These are phyloP conservation scores for Phoenix roebelenii DNA, from an alignment of 176 grass and related monocot species.

Conservation along the genomic window DNA sequence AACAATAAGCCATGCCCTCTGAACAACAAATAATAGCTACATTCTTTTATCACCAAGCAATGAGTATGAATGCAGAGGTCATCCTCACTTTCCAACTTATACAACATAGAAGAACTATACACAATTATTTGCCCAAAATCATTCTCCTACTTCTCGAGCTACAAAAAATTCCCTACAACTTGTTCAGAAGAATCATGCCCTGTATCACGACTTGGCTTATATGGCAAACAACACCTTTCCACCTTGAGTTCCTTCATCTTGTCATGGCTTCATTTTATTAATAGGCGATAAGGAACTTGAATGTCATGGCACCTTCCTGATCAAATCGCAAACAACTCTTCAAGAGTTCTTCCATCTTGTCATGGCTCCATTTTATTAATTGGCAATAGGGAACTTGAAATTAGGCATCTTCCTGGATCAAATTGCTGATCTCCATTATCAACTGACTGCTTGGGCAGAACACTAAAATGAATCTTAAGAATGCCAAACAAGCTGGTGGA, in stretches of 20 bases:
- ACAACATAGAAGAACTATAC: slow-evolving; percentile 8
- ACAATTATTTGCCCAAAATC: background rate
- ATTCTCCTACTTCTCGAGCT: background rate
- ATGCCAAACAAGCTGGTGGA: background rate
- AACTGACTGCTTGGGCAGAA: background rate
- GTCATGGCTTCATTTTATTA: too few species aligned
- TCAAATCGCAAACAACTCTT: background rate
- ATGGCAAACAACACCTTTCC: background rate
- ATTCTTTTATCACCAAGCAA: background rate
- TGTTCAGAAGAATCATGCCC: slow-evolving; percentile 2
- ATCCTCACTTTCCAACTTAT: background rate
- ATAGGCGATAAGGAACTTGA: background rate
- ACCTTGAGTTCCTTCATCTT: background rate
- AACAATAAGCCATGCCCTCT: slow-evolving; percentile 4
- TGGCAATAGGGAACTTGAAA: background rate
- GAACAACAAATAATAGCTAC: background rate
- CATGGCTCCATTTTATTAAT: too few species aligned
- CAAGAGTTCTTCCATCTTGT: background rate
- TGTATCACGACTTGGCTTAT: background rate
- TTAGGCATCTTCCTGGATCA: too few species aligned
- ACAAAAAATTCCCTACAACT: background rate
- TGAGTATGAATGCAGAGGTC: background rate
- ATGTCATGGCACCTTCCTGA: too few species aligned
- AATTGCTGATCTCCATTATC: background rate
- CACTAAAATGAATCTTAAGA: background rate